phyloP scores from a whole-genome alignment of 495 filamentous ascomycete genomes.

The Cercophora scortea region DNA sequence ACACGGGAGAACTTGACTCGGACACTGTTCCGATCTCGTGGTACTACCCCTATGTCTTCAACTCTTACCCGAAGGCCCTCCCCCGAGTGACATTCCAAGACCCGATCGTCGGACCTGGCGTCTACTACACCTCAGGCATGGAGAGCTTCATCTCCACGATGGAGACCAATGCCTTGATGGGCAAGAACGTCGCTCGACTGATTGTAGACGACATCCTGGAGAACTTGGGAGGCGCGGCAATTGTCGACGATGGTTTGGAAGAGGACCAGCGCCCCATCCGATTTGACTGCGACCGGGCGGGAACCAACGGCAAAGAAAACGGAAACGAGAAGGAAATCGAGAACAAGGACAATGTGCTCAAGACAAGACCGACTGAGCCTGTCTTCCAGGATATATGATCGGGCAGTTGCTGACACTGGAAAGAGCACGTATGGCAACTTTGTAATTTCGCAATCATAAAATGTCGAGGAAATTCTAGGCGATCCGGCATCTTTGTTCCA shows the following conservation, averaged over 20 bases:
- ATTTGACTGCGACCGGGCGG: slow-evolving; percentile 5
- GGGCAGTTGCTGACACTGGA: neutral
- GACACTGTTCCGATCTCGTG: slow-evolving; percentile 56
- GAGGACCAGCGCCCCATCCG: too few relatives aligned
- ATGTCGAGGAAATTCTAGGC: too few relatives aligned
- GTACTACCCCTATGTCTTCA: slow-evolving; percentile 64
- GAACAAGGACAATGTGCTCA: slow-evolving; percentile 1
- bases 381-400: neutral
- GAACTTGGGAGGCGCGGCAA: neutral
- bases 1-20: neutral
- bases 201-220: slow-evolving; percentile 51
- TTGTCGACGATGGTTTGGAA: too few relatives aligned
- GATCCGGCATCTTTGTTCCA: too few relatives aligned
- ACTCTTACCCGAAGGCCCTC: slow-evolving; percentile 75
- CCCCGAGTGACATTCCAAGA: slow-evolving; percentile 88
- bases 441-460: neutral
- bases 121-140: slow-evolving; percentile 92
- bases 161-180: slow-evolving; percentile 96
- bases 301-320: neutral
- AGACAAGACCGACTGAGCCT: slow-evolving; percentile 1
- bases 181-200: slow-evolving; percentile 82
- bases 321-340: too few relatives aligned
- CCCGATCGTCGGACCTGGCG: slow-evolving; percentile 50
- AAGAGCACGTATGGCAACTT: neutral
- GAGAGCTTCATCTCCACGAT: slow-evolving; percentile 96